Conservation (phyloP, 1,139 yeast species). For the Meyerozyma sp. region DNA sequence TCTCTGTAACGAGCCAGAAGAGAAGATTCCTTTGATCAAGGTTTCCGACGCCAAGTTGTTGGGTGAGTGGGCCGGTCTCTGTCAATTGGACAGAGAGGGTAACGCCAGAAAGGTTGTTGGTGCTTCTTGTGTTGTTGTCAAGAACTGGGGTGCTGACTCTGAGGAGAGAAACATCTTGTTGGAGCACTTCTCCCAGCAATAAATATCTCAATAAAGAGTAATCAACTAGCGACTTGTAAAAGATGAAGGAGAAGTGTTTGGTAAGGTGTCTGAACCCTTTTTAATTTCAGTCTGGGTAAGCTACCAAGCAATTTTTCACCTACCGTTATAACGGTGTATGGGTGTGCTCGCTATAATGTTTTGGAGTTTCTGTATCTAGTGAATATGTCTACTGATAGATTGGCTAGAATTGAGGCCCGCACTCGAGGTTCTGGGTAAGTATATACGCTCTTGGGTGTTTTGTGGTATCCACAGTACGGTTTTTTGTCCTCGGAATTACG, state of each 20-base stretch:
- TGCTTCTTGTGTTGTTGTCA: slow-evolving; percentile 98
- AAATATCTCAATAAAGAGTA: slow-evolving; percentile 13
- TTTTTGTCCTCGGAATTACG: background rate
- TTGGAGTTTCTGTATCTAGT: slow-evolving; percentile 1
- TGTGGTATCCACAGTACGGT: background rate
- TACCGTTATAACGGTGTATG: slow-evolving; percentile 4
- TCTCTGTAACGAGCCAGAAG: slow-evolving; percentile 96
- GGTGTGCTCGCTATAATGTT: slow-evolving; percentile 9
- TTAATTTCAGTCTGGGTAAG: background rate
- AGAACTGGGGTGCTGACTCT: slow-evolving; percentile 99
- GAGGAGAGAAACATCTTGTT: slow-evolving; percentile 96
- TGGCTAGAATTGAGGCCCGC: slow-evolving; percentile 21
- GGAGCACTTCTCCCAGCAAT: slow-evolving; percentile 93
- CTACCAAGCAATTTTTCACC: too few relatives aligned
- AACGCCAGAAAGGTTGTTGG: slow-evolving; percentile 99
- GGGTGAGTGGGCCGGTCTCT: slow-evolving; percentile 99
- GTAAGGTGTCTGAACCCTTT: background rate
- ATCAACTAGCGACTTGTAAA: background rate
- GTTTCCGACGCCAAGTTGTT: slow-evolving; percentile 99
- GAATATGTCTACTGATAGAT: slow-evolving; percentile 11
- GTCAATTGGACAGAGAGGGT: slow-evolving; percentile 99
- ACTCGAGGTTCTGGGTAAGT: slow-evolving; percentile 42
- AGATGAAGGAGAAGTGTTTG: too few relatives aligned
- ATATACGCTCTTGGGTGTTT: background rate
- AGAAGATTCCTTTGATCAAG: slow-evolving; percentile 96